A percentile compares a stretch with the other conserved stretches of the same genome.
phyloP scores from a whole-genome alignment of 2,329 filamentous ascomycete genomes.

The Akanthomyces uredinophilus region DNA sequence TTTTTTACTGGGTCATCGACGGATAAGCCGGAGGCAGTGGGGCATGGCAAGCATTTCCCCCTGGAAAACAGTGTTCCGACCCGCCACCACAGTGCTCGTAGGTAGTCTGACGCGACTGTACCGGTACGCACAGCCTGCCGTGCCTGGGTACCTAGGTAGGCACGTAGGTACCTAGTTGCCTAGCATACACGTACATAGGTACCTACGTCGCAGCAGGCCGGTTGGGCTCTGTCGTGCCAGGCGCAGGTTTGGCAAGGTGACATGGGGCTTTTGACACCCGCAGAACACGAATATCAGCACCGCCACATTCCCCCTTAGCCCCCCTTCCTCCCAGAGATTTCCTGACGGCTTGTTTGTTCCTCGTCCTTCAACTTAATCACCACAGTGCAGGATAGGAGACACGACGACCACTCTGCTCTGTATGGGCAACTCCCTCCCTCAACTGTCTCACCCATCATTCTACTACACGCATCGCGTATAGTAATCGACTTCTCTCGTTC shows the following conservation, averaged over 20 bases:
- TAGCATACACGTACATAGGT: no score
- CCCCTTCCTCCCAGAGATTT: conserved; percentile 14
- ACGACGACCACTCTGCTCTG: conserved; percentile 10
- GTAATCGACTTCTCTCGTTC: conserved; percentile 10
- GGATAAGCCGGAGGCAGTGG: conserved; percentile 11
- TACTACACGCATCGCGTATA: background rate
- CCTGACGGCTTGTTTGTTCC: background rate
- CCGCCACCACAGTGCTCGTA: background rate
- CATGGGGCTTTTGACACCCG: background rate
- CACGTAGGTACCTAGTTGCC: no score
- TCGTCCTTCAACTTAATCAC: background rate
- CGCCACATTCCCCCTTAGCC: conserved; percentile 17
- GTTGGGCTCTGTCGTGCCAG: background rate
- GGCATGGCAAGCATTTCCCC: background rate
- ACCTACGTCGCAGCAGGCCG: background rate
- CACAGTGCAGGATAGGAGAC: conserved; percentile 10
- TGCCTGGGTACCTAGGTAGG: background rate
- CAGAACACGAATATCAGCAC: conserved; percentile 11
- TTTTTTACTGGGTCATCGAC: background rate
- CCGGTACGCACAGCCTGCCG: background rate
- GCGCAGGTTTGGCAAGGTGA: background rate
- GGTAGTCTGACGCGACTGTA: background rate
- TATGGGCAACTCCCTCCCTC: conserved; percentile 13
- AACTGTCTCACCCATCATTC: background rate
- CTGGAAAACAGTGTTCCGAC: background rate